phyloP scores from a whole-genome alignment of 73 alveolate species.

The Tetrahymena elliotti region DNA sequence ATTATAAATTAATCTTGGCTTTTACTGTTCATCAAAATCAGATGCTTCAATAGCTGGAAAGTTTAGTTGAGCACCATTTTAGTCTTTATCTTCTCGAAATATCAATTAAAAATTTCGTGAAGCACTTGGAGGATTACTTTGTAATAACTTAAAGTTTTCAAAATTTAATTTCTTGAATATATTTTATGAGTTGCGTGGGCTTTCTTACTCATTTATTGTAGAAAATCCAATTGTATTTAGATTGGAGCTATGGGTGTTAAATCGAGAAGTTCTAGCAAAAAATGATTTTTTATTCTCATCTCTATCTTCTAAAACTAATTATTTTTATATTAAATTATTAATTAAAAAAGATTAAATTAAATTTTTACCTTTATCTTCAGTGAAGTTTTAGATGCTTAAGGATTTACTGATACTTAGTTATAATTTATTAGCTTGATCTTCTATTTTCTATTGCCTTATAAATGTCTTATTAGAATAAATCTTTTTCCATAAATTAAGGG shows the following conservation, averaged over 20 bases:
- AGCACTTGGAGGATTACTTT: not conserved
- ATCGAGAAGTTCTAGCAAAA: not conserved
- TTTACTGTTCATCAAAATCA: not conserved
- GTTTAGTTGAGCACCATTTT: not conserved
- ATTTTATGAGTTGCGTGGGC: not conserved
- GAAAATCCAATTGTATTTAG: not conserved
- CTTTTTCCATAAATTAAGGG: not conserved
- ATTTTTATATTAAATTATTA: too few relatives aligned
- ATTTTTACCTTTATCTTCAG: not conserved
- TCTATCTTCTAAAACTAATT: not conserved
- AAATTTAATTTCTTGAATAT: too few relatives aligned
- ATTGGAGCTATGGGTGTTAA: not conserved
- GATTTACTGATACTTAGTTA: not conserved
- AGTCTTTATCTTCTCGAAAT: not conserved
- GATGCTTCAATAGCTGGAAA: not conserved
- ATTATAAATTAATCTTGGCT: not conserved
- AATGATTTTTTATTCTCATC: too few relatives aligned
- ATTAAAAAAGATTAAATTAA: too few relatives aligned
- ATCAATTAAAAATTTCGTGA: too few relatives aligned
- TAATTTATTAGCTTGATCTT: not conserved
- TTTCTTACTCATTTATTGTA: not conserved
- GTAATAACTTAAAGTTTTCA: not conserved
- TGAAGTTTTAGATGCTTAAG: too few relatives aligned
- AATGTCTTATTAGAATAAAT: too few relatives aligned
- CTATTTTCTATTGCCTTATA: not conserved